Conservation (phyloP, 495 filamentous ascomycete species). For the Penicillium coffeae region DNA sequence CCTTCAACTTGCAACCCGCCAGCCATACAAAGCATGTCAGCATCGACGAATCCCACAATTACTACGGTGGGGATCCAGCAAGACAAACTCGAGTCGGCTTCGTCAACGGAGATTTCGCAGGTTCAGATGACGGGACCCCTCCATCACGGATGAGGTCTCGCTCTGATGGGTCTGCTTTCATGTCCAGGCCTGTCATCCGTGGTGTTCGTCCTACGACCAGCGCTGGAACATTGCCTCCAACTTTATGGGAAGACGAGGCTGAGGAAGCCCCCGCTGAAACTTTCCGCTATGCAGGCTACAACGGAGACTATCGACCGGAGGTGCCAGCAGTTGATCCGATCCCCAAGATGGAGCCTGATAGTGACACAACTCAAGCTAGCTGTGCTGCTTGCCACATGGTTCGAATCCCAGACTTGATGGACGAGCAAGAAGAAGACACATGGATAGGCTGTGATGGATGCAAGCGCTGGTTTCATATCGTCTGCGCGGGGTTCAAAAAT, state of each 20-base stretch:
- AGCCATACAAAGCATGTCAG: conserved; percentile 33
- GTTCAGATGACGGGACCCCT: conserved; percentile 16
- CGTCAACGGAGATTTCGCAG: conserved; percentile 8
- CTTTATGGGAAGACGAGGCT: conserved; percentile 37
- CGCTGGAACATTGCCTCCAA: conserved; percentile 34
- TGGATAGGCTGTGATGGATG: conserved; percentile 78
- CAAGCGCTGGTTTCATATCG: conserved; percentile 70
- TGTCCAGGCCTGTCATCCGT: conserved; percentile 37
- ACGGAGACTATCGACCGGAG: not conserved
- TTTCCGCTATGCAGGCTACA: conserved; percentile 9
- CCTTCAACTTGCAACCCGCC: conserved; percentile 33
- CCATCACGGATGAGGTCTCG: conserved; percentile 42
- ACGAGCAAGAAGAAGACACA: conserved; percentile 50
- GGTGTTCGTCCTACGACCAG: conserved; percentile 41
- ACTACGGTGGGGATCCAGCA: conserved; percentile 22
- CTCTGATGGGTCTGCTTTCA: conserved; percentile 43
- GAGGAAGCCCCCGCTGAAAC: conserved; percentile 20
- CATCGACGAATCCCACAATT: conserved; percentile 33
- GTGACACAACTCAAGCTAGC: conserved; percentile 36
- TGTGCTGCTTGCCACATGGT: conserved; percentile 50
- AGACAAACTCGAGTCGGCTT: conserved; percentile 24
- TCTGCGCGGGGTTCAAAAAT: conserved; percentile 68
- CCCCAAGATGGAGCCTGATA: conserved; percentile 28
- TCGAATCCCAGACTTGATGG: conserved; percentile 41
- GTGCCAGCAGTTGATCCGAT: conserved; percentile 1